Evolutionary conservation across 495 filamentous ascomycete species (phyloP).

Genomic region (Apodospora peruviana): DNA sequence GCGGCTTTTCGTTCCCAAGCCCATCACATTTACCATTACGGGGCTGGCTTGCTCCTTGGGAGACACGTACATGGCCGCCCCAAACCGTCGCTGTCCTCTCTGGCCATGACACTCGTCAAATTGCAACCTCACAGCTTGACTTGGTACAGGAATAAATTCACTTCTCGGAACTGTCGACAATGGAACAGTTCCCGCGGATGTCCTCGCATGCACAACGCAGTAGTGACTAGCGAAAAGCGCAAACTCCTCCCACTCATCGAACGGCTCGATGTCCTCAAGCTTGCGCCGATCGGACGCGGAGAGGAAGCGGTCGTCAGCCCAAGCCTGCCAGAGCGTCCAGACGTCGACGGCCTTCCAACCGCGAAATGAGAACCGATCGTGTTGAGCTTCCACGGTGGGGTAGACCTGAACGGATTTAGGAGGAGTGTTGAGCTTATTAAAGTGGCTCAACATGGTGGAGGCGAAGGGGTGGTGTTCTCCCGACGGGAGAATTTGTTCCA

Average conservation of each 20-base stretch:
- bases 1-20: slow-evolving; percentile 55
- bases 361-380: slow-evolving; percentile 54
- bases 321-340: slow-evolving; percentile 71
- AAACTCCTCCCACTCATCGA: slow-evolving; percentile 97
- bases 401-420: slow-evolving; percentile 68
- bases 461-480: slow-evolving; percentile 79
- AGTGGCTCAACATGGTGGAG: slow-evolving; percentile 79
- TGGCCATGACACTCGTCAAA: slow-evolving; percentile 26
- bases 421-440: slow-evolving; percentile 71
- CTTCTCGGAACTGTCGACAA: background rate
- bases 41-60: background rate
- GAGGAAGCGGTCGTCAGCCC: slow-evolving; percentile 62
- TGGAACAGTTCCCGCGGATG: background rate
- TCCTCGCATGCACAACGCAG: slow-evolving; percentile 65
- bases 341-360: slow-evolving; percentile 59
- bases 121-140: slow-evolving; percentile 4
- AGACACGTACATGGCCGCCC: slow-evolving; percentile 24
- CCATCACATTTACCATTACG: slow-evolving; percentile 45
- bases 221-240: slow-evolving; percentile 82
- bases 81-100: slow-evolving; percentile 38
- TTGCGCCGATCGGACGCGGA: slow-evolving; percentile 43
- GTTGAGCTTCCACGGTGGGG: slow-evolving; percentile 58
- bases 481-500: slow-evolving; percentile 82
- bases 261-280: slow-evolving; percentile 68
- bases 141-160: background rate